Base-by-base conservation (phyloP, 176 grass and related monocot species). In the Carex kokanica region DNA sequence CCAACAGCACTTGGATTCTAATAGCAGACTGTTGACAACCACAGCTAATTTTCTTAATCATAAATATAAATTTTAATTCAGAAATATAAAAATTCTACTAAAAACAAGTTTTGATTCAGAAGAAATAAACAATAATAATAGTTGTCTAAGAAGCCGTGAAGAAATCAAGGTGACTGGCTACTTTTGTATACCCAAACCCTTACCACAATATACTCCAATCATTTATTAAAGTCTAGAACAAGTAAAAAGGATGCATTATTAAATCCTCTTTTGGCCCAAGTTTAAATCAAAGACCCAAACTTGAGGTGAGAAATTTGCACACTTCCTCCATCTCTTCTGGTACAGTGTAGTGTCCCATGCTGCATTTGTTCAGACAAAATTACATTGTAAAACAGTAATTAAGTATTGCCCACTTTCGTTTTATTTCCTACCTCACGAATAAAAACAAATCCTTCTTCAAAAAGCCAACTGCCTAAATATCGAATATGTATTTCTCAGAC, bases 251-350 rank as follows among this genome's bases (percentile, higher is more conserved):
- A 82, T 82, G 24, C 61, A 82, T 82, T 68, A 82, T 64, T 67
- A 29, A 64, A 47, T 66, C 32, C 45, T n/a, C 80, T 5, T 64
- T 82, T 49, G 21, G 47, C 62, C 12, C 20, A 63, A 62, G 62
- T 55, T 34, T 41, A 18, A 82, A 82, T 66, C 83, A 83, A 24
- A 99, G 38, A 23, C 62, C 89, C 91, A 95, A 84, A 41, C 84
- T 90, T 31, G 85, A 24, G 0, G 74, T 90, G 5, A 99, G 69
- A 87, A 91, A 99, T 81, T 91, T 91, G 91, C 91, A 77, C 58
- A 95, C 93, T 80, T 99, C 89, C 2, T 95, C 91, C 96, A 99
- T 95, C 86, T 99, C 96, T 72, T 88, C 92, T 27, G 96, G 96
- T 45, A 93, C 70, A 4, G 96, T 99, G 66, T 95, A 95, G 84